Evolutionary conservation across 768 basidiomycete genomes (phyloP).

Genomic region (Wakefieldia striispora): DNA sequence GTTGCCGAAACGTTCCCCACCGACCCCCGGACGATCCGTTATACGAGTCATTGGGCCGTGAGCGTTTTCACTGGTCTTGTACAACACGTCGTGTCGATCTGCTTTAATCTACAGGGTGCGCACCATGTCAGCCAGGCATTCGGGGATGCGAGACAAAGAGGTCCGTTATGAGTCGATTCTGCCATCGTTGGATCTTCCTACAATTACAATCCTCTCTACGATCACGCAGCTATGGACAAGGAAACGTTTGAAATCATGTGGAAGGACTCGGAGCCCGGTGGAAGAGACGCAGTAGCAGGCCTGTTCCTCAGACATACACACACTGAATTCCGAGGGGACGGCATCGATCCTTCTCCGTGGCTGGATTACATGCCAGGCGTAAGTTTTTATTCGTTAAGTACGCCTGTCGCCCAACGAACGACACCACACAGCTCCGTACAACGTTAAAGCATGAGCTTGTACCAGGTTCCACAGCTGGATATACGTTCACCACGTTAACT

Average conservation of each 20-base stretch:
- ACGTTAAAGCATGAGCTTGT: slow-evolving; percentile 42
- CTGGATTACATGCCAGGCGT: slow-evolving; percentile 57
- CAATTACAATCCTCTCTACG: neutral
- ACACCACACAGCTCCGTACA: slow-evolving; percentile 28
- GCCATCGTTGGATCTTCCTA: neutral
- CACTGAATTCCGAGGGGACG: slow-evolving; percentile 54
- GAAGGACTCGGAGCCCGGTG: slow-evolving; percentile 62
- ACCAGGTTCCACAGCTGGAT: slow-evolving; percentile 45
- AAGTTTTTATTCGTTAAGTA: slow-evolving; percentile 16
- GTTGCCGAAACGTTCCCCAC: slow-evolving; percentile 70
- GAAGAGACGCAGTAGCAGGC: slow-evolving; percentile 43
- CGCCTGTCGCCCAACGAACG: neutral
- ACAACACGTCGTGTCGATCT: neutral
- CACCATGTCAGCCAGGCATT: slow-evolving; percentile 67
- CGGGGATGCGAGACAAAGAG: slow-evolving; percentile 50
- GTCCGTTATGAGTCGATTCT: slow-evolving; percentile 34
- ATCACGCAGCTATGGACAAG: slow-evolving; percentile 54
- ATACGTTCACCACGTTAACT: slow-evolving; percentile 62
- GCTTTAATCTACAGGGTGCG: slow-evolving; percentile 55
- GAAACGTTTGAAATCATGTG: slow-evolving; percentile 78
- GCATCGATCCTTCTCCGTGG: slow-evolving; percentile 29
- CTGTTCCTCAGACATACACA: slow-evolving; percentile 66
- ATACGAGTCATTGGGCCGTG: slow-evolving; percentile 84
- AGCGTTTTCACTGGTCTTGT: slow-evolving; percentile 22
- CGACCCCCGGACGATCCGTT: slow-evolving; percentile 70